phyloP scores from a whole-genome alignment of 2,329 filamentous ascomycete species.

The Neonectria coccinea region DNA sequence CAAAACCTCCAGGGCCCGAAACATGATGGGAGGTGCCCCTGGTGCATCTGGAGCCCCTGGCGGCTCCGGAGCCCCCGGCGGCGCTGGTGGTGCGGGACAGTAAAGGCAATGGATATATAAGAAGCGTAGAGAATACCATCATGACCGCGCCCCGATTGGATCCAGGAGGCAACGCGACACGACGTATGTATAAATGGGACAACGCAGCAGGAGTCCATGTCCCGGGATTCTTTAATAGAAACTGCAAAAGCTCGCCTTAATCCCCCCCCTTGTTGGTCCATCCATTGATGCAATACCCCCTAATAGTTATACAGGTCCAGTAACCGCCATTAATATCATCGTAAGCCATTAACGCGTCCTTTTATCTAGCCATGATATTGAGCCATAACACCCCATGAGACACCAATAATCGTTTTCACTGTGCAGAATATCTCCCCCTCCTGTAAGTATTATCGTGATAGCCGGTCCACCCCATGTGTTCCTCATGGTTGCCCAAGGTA shows the following conservation, averaged over 20 bases:
- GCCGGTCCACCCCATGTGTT: not conserved
- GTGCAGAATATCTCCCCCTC: not conserved
- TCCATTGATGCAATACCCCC: not conserved
- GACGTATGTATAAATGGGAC: constrained; percentile 39
- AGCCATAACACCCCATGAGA: constrained; percentile 7
- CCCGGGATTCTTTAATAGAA: constrained; percentile 38
- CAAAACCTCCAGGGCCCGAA: constrained; percentile 54
- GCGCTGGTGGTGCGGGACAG: constrained; percentile 44
- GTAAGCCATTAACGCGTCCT: constrained; percentile 1
- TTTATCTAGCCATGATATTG: constrained; percentile 27
- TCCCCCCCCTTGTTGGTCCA: not conserved
- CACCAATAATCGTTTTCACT: not conserved
- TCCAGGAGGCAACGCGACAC: constrained; percentile 26
- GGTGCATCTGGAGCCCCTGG: constrained; percentile 46
- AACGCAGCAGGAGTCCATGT: constrained; percentile 30
- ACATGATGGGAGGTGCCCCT: constrained; percentile 58
- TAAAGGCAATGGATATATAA: constrained; percentile 31
- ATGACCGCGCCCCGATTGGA: constrained; percentile 30
- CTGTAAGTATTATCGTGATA: not conserved
- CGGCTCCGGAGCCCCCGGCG: constrained; percentile 42
- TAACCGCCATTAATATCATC: constrained; percentile 9
- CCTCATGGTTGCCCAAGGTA: constrained; percentile 11
- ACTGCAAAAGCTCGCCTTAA: constrained; percentile 30
- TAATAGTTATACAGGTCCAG: constrained; percentile 12
- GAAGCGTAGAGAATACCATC: constrained; percentile 39